Percentiles rank a stretch among this genome's conserved stretches.
Conservation (phyloP, 192 early-diverging fungal species). For the Allomyces macrogynus region DNA sequence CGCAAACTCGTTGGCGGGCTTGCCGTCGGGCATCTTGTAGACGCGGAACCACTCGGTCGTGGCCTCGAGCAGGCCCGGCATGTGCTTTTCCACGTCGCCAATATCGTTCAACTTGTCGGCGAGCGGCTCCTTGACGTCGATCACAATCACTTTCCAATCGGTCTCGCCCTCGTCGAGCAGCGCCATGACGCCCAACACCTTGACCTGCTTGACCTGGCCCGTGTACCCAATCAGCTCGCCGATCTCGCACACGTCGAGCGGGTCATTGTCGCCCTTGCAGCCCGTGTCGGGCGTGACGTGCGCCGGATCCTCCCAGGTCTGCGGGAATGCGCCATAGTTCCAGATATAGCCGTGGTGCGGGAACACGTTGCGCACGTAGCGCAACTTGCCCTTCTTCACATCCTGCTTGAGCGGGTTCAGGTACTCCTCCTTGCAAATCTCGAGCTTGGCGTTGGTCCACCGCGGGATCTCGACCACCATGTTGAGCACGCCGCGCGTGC, state of each 20-base stretch:
- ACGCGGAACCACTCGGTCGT: constrained; percentile 99
- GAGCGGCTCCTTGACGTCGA: constrained; percentile 93
- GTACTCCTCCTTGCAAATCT: constrained; percentile 88
- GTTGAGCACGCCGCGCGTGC: constrained; percentile 78
- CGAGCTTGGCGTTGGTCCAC: constrained; percentile 98
- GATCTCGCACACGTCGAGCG: constrained; percentile 94
- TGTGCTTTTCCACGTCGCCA: constrained; percentile 94
- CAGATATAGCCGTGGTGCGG: constrained; percentile 99
- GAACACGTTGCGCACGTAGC: constrained; percentile 96
- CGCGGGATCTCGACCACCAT: constrained; percentile 97
- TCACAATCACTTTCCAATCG: constrained; percentile 98
- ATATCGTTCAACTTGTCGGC: constrained; percentile 94
- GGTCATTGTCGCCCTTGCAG: constrained; percentile 91
- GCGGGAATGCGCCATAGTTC: constrained; percentile 99
- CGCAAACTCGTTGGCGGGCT: constrained; percentile 98
- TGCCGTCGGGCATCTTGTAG: constrained; percentile 99
- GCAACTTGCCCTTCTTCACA: constrained; percentile 95
- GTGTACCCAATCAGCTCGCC: constrained; percentile 77
- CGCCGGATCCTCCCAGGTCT: constrained; percentile 98
- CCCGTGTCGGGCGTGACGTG: constrained; percentile 79
- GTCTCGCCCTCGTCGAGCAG: constrained; percentile 98
- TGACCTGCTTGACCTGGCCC: constrained; percentile 98
- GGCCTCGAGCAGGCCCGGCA: constrained; percentile 84
- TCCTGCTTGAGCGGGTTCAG: constrained; percentile 99
- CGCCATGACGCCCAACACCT: constrained; percentile 95